Base-by-base conservation (phyloP, 441 rosid species). In the Oxalis stricta region DNA sequence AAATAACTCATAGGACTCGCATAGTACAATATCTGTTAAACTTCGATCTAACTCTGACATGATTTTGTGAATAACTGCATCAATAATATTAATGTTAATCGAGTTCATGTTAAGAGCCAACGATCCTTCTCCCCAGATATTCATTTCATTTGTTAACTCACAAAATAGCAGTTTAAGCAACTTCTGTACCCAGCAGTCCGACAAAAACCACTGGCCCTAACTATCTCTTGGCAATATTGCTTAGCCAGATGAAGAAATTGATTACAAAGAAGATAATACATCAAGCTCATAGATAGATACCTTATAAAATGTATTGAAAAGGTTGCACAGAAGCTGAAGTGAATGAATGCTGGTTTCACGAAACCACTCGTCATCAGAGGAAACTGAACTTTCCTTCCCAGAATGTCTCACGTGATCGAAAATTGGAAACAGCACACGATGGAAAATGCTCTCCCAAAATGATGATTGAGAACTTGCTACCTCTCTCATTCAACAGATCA, bases 401-500 rank as follows among this genome's bases (percentile, higher is more conserved):
- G 85, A 85, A 61, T 78, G 84, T 41, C 96, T 88, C 61, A 93
- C 96, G 41, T 93, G 89, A 68, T 93, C 93, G 69, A 93, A 93
- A 55, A 93, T 93, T 44, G 99, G 99, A 70, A 93, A 93, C 75
- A 93, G 54, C 53, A 88, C 94, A 5, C 97, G 96, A 55, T 79
- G 94, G 68, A 93, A 93, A 59, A 93, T 84, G 66, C 91, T 93
- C 68, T 93, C 99, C 99, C 99, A 93, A 60, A 93, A 93, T 50
- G 97, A 70, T 21, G 79, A 54, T n/a, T 35, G 99, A 82, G 61
- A 93, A 93, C 70, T 84, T 82, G 59, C 83, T 76, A 38, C 99
- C 99, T 67, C 99, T 78, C 74, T 84, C 99, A 63, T 93, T 80
- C 68, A 93, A 70, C 72, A 93, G 73, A 71, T 93, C 99, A 73